Evolutionary conservation across 257 asterid genomes (phyloP).

Genomic region (Handroanthus guayacan): DNA sequence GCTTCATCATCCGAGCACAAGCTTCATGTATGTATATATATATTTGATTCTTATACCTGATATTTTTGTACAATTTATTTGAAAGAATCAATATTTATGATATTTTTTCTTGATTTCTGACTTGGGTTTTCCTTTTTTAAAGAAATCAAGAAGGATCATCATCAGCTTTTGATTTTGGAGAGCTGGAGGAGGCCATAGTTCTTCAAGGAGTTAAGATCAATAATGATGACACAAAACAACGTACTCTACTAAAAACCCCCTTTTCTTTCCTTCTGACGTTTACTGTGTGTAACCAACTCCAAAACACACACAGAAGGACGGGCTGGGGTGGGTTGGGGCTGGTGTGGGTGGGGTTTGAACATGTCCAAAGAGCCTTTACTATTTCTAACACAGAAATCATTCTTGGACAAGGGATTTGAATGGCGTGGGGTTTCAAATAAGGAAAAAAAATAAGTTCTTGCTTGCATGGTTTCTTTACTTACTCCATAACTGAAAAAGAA

Average conservation of each 20-base stretch:
- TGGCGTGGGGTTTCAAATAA: slow-evolving; percentile 79
- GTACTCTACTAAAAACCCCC: slow-evolving; percentile 49
- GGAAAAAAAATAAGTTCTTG: slow-evolving; percentile 62
- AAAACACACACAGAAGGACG: slow-evolving; percentile 26
- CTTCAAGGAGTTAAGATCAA: slow-evolving; percentile 71
- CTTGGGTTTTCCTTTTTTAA: slow-evolving; percentile 25
- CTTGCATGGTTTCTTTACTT: slow-evolving; percentile 71
- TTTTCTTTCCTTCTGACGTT: slow-evolving; percentile 50
- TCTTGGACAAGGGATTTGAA: slow-evolving; percentile 60
- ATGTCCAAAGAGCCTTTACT: slow-evolving; percentile 52
- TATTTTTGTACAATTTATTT: not conserved
- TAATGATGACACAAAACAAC: slow-evolving; percentile 73
- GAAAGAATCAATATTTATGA: not conserved
- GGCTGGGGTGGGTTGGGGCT: slow-evolving; percentile 16
- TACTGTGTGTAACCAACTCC: slow-evolving; percentile 45
- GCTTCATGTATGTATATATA: slow-evolving; percentile 56
- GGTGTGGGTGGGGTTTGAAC: slow-evolving; percentile 44
- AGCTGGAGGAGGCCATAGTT: slow-evolving; percentile 85
- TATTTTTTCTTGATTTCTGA: slow-evolving; percentile 33
- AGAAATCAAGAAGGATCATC: slow-evolving; percentile 73
- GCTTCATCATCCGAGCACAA: slow-evolving; percentile 55
- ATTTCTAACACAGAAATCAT: slow-evolving; percentile 70
- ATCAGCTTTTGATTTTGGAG: slow-evolving; percentile 84
- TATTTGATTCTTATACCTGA: not conserved
- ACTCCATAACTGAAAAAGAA: slow-evolving; percentile 64